Evolutionary conservation across 345 rosid genomes (phyloP), one percentile per base, ranked within the genome.

Genomic region (Eucalyptus tenuipes): DNA sequence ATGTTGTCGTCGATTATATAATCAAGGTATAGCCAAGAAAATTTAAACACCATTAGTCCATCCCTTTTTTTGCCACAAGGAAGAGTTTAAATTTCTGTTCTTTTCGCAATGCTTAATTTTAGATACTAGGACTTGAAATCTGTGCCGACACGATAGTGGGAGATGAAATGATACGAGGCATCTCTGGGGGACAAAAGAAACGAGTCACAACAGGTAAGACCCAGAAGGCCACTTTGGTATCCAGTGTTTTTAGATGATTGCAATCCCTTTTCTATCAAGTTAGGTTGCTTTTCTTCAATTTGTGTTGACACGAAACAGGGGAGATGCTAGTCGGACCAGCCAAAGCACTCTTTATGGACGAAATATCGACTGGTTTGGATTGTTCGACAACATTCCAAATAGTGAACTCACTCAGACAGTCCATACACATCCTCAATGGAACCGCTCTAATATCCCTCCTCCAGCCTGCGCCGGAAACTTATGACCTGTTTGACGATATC

Each of bases 301-400:
- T 10, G 18, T 64, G 75, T 64, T 64, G 75, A 40, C 86, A 42
- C 7, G 31, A 82, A 81, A 47, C 93, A 94, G 98, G 98, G 31
- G 99, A 97, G 88, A 96, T 93, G 95, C 87, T 95, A 42, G 97
- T 96, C 59, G 99, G 99, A 88, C 99, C 97, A 18, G 93, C 94
- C 53, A 92, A 93, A 89, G 96, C 95, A 81, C 92, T 96, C 20
- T 95, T 97, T 92, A 95, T 97, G 99, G 99, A 97, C 75, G 98
- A 96, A 89, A 96, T 97, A 90, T 94, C 97, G 3, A 96, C 96
- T 37, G 98, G 99, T 49, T 93, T 97, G 87, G 98, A 97, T 88
- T 94, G 96, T 71, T 96, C 99, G 71, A 97, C 98, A 5, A 94
- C 97, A 9, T 97, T 91, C 88, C 97, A 96, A 87, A 97, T 95